phyloP scores from a whole-genome alignment of 2,329 filamentous ascomycete genomes.

The Ilyonectria destructans region DNA sequence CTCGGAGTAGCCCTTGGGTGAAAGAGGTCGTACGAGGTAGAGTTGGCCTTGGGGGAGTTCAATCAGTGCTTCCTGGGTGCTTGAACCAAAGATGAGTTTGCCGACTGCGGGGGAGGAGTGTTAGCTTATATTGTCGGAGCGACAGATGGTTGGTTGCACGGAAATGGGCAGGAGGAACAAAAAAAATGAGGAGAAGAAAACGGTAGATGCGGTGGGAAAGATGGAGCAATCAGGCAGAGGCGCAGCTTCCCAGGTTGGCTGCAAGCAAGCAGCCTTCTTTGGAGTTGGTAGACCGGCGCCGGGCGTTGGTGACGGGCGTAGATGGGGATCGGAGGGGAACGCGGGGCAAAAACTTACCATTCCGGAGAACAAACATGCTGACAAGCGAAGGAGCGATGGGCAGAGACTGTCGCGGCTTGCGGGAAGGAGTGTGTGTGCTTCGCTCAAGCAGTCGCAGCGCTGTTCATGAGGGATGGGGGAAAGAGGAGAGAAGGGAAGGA shows the following conservation, averaged over 20 bases:
- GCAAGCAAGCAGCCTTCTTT: constrained; percentile 12
- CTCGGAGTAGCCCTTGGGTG: constrained; percentile 97
- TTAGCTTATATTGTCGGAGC: constrained; percentile 32
- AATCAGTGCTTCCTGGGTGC: constrained; percentile 92
- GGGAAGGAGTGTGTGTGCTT: constrained; percentile 9
- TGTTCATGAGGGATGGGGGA: constrained; percentile 18
- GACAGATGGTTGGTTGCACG: constrained; percentile 24
- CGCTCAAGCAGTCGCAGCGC: constrained; percentile 20
- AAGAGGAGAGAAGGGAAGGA: constrained; percentile 21
- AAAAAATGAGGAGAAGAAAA: constrained; percentile 22
- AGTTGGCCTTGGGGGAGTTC: constrained; percentile 97
- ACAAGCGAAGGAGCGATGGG: constrained; percentile 28
- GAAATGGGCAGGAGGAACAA: background rate
- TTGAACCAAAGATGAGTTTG: constrained; percentile 92
- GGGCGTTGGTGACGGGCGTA: background rate
- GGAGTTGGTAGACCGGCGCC: background rate
- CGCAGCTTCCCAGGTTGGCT: constrained; percentile 1
- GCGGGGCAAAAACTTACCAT: constrained; percentile 53
- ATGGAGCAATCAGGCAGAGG: background rate
- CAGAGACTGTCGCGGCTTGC: constrained; percentile 8
- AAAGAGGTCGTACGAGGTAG: constrained; percentile 94
- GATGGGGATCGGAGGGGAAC: constrained; percentile 8
- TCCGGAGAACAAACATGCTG: constrained; percentile 59
- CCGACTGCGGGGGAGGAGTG: constrained; percentile 72
- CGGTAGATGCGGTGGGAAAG: constrained; percentile 5